A percentile compares a stretch with the other conserved stretches of the same genome.
These are phyloP conservation scores for Trichophyton equinum DNA, from an alignment of 2,329 filamentous ascomycete genomes.

Conservation along the genomic window DNA sequence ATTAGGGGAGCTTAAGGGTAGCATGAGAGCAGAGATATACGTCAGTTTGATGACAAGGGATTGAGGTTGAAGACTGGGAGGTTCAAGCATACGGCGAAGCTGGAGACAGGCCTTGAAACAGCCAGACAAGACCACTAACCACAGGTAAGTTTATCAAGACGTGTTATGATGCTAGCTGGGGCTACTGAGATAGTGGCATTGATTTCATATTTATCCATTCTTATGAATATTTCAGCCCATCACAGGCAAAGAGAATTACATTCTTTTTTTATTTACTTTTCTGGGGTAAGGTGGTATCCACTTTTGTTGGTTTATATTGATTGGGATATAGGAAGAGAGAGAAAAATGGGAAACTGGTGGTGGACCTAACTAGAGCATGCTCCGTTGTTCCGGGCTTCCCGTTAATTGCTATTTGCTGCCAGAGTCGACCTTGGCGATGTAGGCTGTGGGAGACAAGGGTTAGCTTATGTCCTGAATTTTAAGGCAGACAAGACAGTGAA, in stretches of 20 bases:
- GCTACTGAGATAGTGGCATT: neutral
- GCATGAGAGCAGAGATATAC: too few species aligned
- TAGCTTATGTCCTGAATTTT: constrained; percentile 13
- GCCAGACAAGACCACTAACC: neutral
- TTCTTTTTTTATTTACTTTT: constrained; percentile 3
- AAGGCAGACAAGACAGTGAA: neutral
- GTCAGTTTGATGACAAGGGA: neutral
- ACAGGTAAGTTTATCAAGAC: neutral
- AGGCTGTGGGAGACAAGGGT: constrained; percentile 39
- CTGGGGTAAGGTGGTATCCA: neutral
- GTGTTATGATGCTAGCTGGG: neutral
- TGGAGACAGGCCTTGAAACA: too few species aligned
- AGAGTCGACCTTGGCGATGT: constrained; percentile 63
- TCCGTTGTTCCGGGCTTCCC: constrained; percentile 22
- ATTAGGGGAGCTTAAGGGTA: too few species aligned
- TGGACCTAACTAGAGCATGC: constrained; percentile 21
- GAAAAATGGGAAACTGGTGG: neutral
- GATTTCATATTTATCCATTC: neutral
- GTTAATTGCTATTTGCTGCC: constrained; percentile 30
- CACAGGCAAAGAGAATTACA: neutral
- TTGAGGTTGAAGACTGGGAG: neutral
- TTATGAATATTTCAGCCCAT: neutral
- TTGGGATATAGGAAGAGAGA: neutral
- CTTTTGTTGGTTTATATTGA: neutral
- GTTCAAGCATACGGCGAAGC: too few species aligned